These are phyloP conservation scores for Puya raimondii DNA, from an alignment of 176 grass and related monocot genomes.

Conservation along the genomic window DNA sequence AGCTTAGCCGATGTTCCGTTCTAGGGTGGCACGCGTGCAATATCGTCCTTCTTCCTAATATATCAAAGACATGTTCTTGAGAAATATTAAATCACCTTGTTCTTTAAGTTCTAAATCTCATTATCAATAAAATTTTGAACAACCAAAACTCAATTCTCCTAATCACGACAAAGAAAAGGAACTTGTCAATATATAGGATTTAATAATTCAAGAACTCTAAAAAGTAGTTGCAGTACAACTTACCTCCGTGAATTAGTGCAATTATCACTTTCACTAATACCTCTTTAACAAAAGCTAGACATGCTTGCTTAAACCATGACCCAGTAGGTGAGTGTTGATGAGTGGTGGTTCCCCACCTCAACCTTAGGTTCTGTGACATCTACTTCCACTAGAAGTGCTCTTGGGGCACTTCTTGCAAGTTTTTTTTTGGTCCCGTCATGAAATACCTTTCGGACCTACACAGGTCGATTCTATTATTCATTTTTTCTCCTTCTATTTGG, in stretches of 20 bases:
- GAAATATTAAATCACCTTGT: slow-evolving; percentile 18
- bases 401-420: slow-evolving; percentile 26
- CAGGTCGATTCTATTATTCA: slow-evolving; percentile 20
- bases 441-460: background rate
- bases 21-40: slow-evolving; percentile 16
- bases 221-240: background rate
- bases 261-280: background rate
- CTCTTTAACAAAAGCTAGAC: background rate
- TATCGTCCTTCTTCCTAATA: slow-evolving; percentile 12
- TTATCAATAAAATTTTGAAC: no score
- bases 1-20: slow-evolving; percentile 20
- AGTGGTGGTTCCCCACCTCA: slow-evolving; percentile 48
- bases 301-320: background rate
- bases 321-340: background rate
- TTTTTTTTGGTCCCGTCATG: background rate
- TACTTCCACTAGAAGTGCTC: slow-evolving; percentile 32
- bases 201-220: no score
- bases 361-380: slow-evolving; percentile 34
- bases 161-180: no score
- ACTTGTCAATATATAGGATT: no score
- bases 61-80: slow-evolving; percentile 18
- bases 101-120: background rate
- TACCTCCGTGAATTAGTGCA: background rate
- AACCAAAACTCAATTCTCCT: no score
- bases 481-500: background rate